A percentile compares a stretch with the other conserved stretches of the same genome.
These are phyloP conservation scores for Leptomonas seymouri DNA, from an alignment of 208 protist genomes.

Conservation along the genomic window DNA sequence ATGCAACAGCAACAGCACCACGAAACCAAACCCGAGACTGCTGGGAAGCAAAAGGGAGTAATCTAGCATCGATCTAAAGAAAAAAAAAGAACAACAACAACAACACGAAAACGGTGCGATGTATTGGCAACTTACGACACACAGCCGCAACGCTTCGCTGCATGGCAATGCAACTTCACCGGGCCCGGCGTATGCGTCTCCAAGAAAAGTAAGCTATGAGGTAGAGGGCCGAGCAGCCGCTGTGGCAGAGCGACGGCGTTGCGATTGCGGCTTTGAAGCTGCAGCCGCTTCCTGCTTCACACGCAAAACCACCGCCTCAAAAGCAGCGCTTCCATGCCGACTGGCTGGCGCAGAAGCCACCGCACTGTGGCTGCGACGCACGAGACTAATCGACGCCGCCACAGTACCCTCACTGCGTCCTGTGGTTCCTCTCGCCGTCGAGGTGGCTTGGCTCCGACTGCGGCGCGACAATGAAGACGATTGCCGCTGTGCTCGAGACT, in stretches of 20 bases:
- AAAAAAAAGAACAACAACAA: too few species aligned
- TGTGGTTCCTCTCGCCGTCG: not conserved
- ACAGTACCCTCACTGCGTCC: not conserved
- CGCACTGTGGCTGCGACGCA: constrained; percentile 24
- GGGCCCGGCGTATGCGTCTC: too few species aligned
- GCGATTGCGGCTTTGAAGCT: not conserved
- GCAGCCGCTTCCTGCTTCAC: constrained; percentile 32
- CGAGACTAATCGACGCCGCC: constrained; percentile 28
- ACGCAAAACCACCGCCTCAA: constrained; percentile 30
- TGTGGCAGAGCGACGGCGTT: constrained; percentile 9
- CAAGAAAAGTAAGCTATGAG: not conserved
- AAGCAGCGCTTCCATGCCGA: constrained; percentile 18
- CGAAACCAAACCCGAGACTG: too few species aligned
- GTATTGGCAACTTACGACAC: too few species aligned
- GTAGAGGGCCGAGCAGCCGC: not conserved
- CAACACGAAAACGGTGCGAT: too few species aligned
- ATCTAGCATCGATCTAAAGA: too few species aligned
- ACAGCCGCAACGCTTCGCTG: too few species aligned
- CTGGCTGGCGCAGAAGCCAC: not conserved
- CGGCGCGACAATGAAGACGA: not conserved
- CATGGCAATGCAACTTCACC: too few species aligned
- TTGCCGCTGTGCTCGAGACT: not conserved
- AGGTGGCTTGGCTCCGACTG: constrained; percentile 7
- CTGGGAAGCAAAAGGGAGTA: too few species aligned
- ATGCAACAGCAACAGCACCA: too few species aligned